Conservation (phyloP, 2,329 filamentous ascomycete genomes). For the Penicillium corylophilum region DNA sequence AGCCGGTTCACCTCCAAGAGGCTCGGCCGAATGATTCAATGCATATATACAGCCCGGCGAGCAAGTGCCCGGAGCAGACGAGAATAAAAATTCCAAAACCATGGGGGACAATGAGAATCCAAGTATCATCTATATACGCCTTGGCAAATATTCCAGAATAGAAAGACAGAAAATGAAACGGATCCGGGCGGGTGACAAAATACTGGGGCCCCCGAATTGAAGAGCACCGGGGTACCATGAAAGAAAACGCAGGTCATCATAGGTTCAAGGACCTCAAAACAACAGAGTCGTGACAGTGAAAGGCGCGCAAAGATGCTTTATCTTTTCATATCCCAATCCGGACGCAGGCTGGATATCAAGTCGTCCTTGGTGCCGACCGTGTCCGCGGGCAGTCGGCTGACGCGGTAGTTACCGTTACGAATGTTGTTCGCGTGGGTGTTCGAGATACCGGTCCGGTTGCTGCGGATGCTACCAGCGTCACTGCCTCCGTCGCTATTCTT, state of each 20-base stretch:
- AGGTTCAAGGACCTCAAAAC: conserved; percentile 13
- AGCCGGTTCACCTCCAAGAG: not conserved
- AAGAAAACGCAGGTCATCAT: conserved; percentile 22
- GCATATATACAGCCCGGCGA: conserved; percentile 10
- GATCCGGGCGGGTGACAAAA: not conserved
- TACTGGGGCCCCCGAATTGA: not conserved
- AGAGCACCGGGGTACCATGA: not conserved
- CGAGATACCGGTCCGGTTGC: conserved; percentile 77
- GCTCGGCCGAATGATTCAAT: not conserved
- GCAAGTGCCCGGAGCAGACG: not conserved
- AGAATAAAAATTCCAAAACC: conserved; percentile 3
- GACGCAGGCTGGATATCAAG: conserved; percentile 58
- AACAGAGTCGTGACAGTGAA: conserved; percentile 19
- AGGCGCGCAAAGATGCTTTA: conserved; percentile 11
- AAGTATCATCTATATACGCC: conserved; percentile 20
- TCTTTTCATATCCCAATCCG: conserved; percentile 53
- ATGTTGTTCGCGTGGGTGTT: conserved; percentile 68
- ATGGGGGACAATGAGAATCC: conserved; percentile 1
- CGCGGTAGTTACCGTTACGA: conserved; percentile 77
- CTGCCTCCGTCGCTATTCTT: conserved; percentile 43
- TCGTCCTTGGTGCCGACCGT: conserved; percentile 75
- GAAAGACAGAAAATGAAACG: not conserved
- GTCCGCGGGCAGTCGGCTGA: conserved; percentile 79
- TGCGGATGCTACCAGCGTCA: conserved; percentile 55
- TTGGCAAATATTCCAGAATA: conserved; percentile 5